Evolutionary conservation across 2,329 filamentous ascomycete species (phyloP).

Genomic region (Phialocephala sp.): DNA sequence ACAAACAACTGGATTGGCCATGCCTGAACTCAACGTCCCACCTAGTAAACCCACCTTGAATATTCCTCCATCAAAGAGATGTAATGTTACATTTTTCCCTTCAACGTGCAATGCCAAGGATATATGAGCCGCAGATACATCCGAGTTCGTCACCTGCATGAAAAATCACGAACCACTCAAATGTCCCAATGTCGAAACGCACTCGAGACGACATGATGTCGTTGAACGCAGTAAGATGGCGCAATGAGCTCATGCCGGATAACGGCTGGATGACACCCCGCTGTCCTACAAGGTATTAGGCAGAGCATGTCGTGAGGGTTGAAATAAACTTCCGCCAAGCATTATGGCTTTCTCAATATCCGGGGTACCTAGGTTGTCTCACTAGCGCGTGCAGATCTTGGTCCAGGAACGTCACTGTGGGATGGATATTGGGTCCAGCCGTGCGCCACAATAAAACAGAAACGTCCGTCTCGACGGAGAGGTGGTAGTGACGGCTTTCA

Average conservation of each 20-base stretch:
- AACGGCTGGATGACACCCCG: not conserved
- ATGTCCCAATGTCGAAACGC: not conserved
- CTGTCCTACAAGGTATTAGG: not conserved
- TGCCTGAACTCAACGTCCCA: not conserved
- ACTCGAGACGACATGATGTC: not conserved
- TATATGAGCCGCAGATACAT: not conserved
- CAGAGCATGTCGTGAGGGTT: not conserved
- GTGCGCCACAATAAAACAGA: not conserved
- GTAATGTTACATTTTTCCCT: conserved; percentile 5
- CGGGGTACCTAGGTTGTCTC: not conserved
- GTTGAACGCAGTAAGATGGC: not conserved
- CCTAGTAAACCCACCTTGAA: not conserved
- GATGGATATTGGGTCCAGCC: not conserved
- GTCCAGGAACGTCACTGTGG: not conserved
- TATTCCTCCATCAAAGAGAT: not conserved
- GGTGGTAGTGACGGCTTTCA: not conserved
- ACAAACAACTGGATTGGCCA: too few species aligned
- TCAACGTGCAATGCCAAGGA: not conserved
- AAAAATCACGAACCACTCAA: not conserved
- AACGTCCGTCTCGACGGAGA: not conserved
- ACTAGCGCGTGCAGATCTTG: not conserved
- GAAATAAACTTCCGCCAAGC: not conserved
- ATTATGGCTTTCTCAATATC: not conserved
- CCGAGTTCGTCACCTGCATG: not conserved
- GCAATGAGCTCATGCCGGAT: not conserved